Conservation (phyloP, 179 eudicot species). For the Gypsophila paniculata region DNA sequence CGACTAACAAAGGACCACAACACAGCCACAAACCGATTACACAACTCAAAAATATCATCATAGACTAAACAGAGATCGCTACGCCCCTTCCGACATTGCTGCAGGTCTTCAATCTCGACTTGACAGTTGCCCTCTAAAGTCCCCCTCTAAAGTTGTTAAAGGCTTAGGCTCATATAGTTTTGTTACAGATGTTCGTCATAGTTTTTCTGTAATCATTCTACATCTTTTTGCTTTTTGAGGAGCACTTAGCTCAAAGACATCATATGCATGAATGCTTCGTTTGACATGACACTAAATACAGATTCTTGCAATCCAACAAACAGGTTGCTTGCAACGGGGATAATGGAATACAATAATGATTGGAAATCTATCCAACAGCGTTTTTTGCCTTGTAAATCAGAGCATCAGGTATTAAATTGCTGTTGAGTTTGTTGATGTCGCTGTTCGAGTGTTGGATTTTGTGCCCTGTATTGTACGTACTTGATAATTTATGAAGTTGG, state of each 20-base stretch:
- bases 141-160: neutral
- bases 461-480: neutral
- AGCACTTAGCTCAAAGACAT: slow-evolving; percentile 5
- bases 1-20: too few relatives aligned
- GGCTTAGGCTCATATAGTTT: neutral
- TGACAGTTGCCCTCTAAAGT: too few relatives aligned
- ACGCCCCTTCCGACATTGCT: too few relatives aligned
- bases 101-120: too few relatives aligned
- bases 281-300: neutral
- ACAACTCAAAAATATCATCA: too few relatives aligned
- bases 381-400: slow-evolving; percentile 88
- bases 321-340: slow-evolving; percentile 80
- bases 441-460: slow-evolving; percentile 5
- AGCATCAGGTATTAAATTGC: slow-evolving; percentile 67
- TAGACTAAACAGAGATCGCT: too few relatives aligned
- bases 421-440: neutral
- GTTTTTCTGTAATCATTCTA: neutral
- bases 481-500: slow-evolving; percentile 6
- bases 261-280: neutral
- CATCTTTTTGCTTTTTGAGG: neutral
- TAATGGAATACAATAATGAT: slow-evolving; percentile 86
- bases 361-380: slow-evolving; percentile 91
- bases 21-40: too few relatives aligned
- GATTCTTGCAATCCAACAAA: neutral
- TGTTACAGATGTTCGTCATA: neutral